Base-by-base conservation (phyloP, 106 monocot genomes). In the Dendrobium officinale region DNA sequence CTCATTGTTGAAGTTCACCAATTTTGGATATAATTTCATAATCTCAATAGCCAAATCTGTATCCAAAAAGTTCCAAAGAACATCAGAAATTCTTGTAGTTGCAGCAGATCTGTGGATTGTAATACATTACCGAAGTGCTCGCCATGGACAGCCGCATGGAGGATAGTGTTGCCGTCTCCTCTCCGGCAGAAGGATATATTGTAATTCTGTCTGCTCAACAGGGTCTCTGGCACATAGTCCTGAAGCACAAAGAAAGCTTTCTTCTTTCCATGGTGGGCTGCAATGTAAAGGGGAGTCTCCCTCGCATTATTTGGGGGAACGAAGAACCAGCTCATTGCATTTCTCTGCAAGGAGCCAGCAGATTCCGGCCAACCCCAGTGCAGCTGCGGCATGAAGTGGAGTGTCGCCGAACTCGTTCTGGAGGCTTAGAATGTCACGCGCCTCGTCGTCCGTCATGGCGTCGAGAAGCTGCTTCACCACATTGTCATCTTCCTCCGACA, bases 231-330 rank as follows among this genome's bases (percentile, higher is more conserved):
- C 10, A 83, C 42, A 0, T 15, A 17, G 43, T 13, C 6, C 79
- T 79, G 67, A 9, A 83, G 83, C 37, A 33, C 79, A 44, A 81
- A 77, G 81, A 85, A 85, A 17, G 80, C 77, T 0, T 42, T 9
- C 81, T 70, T 81, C 81, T 77, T 76, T 10, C 85, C 85, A 10
- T 85, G 77, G 4, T 47, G 41, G 4, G 77, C 85, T 5, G 85
- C 85, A 68, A 76, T 18, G 72, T 81, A 81, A 16, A 81, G 81
- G 51, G 85, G 85, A 18, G 85, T 81, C 70, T 85, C 85, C 24
- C 19, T 11, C 2, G 24, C 19, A 6, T 55, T 44, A 54, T 85
- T 85, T 85, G 29, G 72, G 67, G 8, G 18, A 70, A 8, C 26
- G 15, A 18, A 72, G 15, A 18, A 72, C 80, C 42, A 81, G 6